Conservation (phyloP, 2,329 filamentous ascomycete species). For the Fusarium sp. region DNA sequence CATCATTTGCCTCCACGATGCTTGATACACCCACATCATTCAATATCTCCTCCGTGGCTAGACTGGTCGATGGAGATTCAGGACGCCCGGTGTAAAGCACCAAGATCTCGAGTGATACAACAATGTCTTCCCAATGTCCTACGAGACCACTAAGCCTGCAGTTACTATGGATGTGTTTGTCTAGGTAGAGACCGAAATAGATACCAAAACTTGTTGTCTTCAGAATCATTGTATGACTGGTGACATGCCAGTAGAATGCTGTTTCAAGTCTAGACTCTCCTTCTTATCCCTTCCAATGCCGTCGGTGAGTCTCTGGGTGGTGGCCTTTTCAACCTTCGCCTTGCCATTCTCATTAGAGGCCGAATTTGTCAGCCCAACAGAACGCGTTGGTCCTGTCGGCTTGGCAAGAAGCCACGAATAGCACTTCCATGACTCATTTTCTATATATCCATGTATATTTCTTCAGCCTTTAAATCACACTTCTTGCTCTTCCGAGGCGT, state of each 20-base stretch:
- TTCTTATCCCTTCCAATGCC: conserved; percentile 21
- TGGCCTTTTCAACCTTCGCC: neutral
- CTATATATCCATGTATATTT: no score
- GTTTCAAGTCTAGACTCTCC: conserved; percentile 22
- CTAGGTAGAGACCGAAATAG: neutral
- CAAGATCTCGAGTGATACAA: neutral
- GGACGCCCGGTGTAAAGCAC: neutral
- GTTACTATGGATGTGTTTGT: neutral
- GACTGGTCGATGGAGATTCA: neutral
- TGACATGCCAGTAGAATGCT: conserved; percentile 17
- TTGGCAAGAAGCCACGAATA: neutral
- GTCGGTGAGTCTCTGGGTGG: neutral
- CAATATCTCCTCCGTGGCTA: neutral
- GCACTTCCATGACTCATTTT: neutral
- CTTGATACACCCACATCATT: neutral
- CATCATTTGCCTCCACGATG: neutral
- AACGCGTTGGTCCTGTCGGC: neutral
- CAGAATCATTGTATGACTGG: neutral
- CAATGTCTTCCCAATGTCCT: neutral
- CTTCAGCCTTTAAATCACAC: neutral
- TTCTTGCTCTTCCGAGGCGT: neutral
- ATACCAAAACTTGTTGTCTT: neutral
- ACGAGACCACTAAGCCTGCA: neutral
- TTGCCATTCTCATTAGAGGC: neutral
- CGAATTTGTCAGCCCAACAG: neutral